phyloP scores from a whole-genome alignment of 208 protist genomes.

The Endotrypanum monterogeii region DNA sequence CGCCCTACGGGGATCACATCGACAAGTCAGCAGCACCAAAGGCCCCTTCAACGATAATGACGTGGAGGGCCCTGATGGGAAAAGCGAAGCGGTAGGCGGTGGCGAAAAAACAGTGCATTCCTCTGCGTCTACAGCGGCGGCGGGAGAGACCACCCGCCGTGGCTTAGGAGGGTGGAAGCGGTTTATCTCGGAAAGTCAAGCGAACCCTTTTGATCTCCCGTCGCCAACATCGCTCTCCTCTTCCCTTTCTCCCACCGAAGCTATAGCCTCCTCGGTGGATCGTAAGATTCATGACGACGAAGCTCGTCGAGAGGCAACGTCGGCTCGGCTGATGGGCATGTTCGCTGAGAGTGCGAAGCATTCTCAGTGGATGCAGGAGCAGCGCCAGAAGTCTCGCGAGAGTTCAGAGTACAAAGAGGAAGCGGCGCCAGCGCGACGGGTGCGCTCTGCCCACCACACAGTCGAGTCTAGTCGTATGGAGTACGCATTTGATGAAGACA shows the following conservation, averaged over 20 bases:
- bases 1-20: slow-evolving; percentile 2
- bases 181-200: not conserved
- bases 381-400: slow-evolving; percentile 3
- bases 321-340: slow-evolving; percentile 27
- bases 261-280: not conserved
- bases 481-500: slow-evolving; percentile 11
- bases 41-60: slow-evolving; percentile 14
- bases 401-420: slow-evolving; percentile 12
- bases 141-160: not conserved
- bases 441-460: not conserved
- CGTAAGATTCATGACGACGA: slow-evolving; percentile 6
- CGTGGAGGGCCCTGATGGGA: not conserved
- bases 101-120: not conserved
- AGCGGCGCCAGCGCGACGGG: slow-evolving; percentile 1
- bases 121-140: not conserved
- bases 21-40: not conserved
- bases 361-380: slow-evolving; percentile 28
- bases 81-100: not conserved
- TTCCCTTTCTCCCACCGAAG: not conserved
- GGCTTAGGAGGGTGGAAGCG: slow-evolving; percentile 30
- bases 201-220: not conserved
- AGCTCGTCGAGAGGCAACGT: slow-evolving; percentile 14
- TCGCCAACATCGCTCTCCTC: not conserved
- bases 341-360: slow-evolving; percentile 26
- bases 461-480: not conserved